Base-by-base conservation (phyloP, 805 yeast genomes). In the Yarrowia deformans region DNA sequence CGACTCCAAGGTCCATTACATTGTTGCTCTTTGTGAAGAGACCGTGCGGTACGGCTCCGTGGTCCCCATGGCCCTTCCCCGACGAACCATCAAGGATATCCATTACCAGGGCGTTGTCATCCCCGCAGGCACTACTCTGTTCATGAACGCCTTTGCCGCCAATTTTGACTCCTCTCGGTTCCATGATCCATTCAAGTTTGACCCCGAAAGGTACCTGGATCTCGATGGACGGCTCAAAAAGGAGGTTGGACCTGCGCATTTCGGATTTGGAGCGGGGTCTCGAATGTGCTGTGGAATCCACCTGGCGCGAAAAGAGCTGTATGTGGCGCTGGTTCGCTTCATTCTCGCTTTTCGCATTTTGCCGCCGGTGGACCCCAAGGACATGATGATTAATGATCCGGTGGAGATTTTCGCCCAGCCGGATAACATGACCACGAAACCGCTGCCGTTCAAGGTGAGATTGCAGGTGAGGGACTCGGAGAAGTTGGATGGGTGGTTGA, bases 251-350 rank as follows among this genome's bases (percentile, higher is more conserved):
- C 88, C 77, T 79, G 86, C 68, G 73, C 91, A 5, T 87, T 77
- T 73, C 66, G 73, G 79, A 3, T 78, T 76, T 77, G 96, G 95
- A 0, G 83, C 85, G 19, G 96, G 96, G 0, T 80, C 88, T 0
- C 77, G 96, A 69, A 87, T 84, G 87, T 90, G 96, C 75, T 82
- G 89, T 0, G 96, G 95, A 0, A 83, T 83, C 60, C 82, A 84
- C 67, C 80, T 90, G 61, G 93, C 93, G 0, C 81, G 82, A 72
- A 83, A 85, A 68, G 93, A 90, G 75, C 79, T 90, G 73, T 90
- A 90, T 73, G 80, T 85, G 4, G 75, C 89, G 18, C 75, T 87
- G 19, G 78, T 85, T 70, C 83, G 91, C 67, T 74, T 87, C 67
- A 74, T 90, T 1, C 74, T 87, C 1, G 73, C 82, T 32, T 90